Base-by-base conservation (phyloP, 495 filamentous ascomycete genomes). In the Bathelium albidoporum region DNA sequence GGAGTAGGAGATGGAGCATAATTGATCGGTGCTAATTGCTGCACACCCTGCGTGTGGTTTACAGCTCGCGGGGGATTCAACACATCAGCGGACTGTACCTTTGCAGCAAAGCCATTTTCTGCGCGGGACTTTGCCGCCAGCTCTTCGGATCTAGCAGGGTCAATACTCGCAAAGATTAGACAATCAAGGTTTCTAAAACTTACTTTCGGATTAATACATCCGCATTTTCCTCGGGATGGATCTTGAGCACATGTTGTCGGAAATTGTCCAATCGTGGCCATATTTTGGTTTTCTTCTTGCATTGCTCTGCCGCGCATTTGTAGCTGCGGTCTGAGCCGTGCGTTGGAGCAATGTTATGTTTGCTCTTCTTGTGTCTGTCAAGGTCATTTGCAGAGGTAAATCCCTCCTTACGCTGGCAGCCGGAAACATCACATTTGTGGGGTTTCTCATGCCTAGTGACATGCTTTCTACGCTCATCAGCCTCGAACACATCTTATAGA, bases 221-320 rank as follows among this genome's bases (percentile, higher is more conserved):
- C 1, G 80, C 68, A 64, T 86, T 77, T 34, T 81, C 76, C 2
- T 81, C 78, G 24, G 73, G 70, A 74, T 98, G 93, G 70, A 94
- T 87, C n/a, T 88, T 83, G 62, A 80, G 81, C 52, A 95, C 79
- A 68, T 98, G 94, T 62, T 88, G 86, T 69, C 85, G 86, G 74
- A 97, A 98, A 67, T 98, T 98, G 73, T 98, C 94, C 59, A 88
- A 73, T 9, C 94, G 84, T 11, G 89, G 91, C 89, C 93, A 97
- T 49, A 81, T 77, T 75, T 97, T 97, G 2, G 43, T 16, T 12
- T 52, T 49, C 58, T 60, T 52, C 18, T 20, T 44, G 9, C 20
- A 31, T 24, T 53, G 32, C 5, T 55, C 39, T 24, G 32, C 20
- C 14, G 64, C 45, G 32, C 67, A 69, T 32, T 53, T 63, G 7